These are phyloP conservation scores for Pseudopediastrum boryanum DNA, from an alignment of 139 green algal species.

Conservation along the genomic window DNA sequence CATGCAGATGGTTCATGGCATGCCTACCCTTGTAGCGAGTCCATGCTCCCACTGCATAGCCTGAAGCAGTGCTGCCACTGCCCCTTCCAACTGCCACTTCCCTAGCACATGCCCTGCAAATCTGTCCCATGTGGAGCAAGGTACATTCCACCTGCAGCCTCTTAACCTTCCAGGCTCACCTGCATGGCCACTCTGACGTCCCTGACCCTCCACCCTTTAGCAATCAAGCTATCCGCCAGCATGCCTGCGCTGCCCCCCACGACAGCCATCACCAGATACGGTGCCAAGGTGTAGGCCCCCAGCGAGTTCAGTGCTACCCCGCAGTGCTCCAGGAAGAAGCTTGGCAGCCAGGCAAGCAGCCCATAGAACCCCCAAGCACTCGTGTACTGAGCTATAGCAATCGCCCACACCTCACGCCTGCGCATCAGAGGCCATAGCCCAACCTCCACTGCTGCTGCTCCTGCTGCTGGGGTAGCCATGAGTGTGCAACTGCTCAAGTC, in stretches of 20 bases:
- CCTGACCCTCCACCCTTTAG: constrained; percentile 35
- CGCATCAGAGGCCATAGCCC: constrained; percentile 41
- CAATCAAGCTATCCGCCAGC: constrained; percentile 53
- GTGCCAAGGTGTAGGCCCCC: constrained; percentile 70
- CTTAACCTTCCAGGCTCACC: neutral
- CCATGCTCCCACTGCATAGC: too few relatives aligned
- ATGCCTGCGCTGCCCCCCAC: constrained; percentile 49
- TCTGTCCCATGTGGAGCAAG: too few relatives aligned
- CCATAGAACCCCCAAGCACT: constrained; percentile 52
- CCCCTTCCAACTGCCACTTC: too few relatives aligned
- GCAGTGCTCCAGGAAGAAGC: constrained; percentile 66
- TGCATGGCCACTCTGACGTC: constrained; percentile 55
- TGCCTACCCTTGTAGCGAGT: too few relatives aligned
- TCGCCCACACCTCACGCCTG: constrained; percentile 74
- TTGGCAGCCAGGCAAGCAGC: constrained; percentile 84
- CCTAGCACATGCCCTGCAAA: too few relatives aligned
- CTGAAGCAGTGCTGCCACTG: too few relatives aligned
- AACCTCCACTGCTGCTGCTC: neutral
- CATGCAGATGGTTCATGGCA: too few relatives aligned
- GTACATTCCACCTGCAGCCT: too few relatives aligned
- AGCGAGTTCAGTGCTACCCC: constrained; percentile 49
- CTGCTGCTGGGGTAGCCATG: neutral
- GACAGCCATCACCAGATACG: constrained; percentile 64
- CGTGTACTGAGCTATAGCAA: constrained; percentile 76
- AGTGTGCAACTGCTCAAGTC: constrained; percentile 11